A percentile compares a stretch with the other conserved stretches of the same genome.
Evolutionary conservation across 331 rosid genomes (phyloP).

Genomic region (Saraca asoca): DNA sequence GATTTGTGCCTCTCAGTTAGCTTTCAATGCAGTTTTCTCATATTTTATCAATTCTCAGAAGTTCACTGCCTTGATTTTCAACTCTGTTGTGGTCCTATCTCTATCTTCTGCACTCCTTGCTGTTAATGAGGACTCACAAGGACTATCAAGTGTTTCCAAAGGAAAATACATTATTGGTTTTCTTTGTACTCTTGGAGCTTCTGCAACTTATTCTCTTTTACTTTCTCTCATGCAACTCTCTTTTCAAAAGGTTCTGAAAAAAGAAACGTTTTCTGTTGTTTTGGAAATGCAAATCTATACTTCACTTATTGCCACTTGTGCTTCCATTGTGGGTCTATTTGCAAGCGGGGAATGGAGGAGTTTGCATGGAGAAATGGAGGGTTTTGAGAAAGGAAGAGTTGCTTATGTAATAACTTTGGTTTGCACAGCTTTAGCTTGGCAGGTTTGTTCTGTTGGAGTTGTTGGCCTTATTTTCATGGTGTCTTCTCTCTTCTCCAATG

Average conservation of each 20-base stretch:
- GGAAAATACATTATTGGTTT: conserved; percentile 46
- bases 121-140: conserved; percentile 51
- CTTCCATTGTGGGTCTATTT: conserved; percentile 54
- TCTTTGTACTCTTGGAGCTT: conserved; percentile 54
- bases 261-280: conserved; percentile 62
- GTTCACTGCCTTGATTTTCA: conserved; percentile 53
- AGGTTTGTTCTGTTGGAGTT: conserved; percentile 65
- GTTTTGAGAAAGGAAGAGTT: conserved; percentile 43
- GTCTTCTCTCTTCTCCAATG: conserved; percentile 77
- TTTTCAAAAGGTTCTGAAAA: conserved; percentile 60
- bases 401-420: conserved; percentile 57
- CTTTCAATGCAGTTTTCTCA: conserved; percentile 70
- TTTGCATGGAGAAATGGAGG: conserved; percentile 54
- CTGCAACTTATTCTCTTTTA: conserved; percentile 63
- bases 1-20: conserved; percentile 68
- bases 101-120: conserved; percentile 64
- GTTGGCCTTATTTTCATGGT: conserved; percentile 66
- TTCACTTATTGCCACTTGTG: conserved; percentile 56
- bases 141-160: conserved; percentile 39
- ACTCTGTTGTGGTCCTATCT: conserved; percentile 60
- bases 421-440: conserved; percentile 67
- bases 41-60: conserved; percentile 69
- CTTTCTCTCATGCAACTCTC: conserved; percentile 66
- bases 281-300: conserved; percentile 73
- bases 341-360: conserved; percentile 59